Base-by-base conservation (phyloP, 306 rosid genomes). In the Lupinus albus region DNA sequence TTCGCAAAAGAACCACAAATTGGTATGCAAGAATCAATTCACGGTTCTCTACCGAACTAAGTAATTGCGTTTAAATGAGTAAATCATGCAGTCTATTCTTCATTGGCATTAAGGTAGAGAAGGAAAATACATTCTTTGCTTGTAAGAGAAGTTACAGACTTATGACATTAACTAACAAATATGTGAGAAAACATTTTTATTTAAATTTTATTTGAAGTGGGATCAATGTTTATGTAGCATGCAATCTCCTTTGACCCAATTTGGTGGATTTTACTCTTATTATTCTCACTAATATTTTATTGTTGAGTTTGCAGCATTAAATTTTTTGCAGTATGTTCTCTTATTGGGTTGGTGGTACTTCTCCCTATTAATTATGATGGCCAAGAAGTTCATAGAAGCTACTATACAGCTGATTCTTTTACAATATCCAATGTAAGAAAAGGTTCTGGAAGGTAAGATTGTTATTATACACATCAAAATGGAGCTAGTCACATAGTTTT, bases 381-480 rank as follows among this genome's bases (percentile, higher is more conserved):
- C 82, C 76, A 35, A 64, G 71, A 71, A 61, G 78, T 11, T 57
- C 45, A 30, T 13, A 69, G 44, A 48, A 78, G 54, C 38, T 42
- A 71, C 73, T 80, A 80, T 79, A 70, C 96, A 49, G 64, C 82
- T 84, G 95, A 89, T 76, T 70, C 84, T 73, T 89, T 87, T 67
- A 83, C 95, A 33, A 92, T 92, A 69, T 89, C 98, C 61, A 89
- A 93, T 79, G 72, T 93, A 39, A 68, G 53, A 1, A 73, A 48
- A 65, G 95, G 98, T 73, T 92, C 98, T 53, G 47, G 64, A 70
- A 84, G 89, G 94, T 87, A 36, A 75, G 75, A n/a, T n/a, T 78
- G 10, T 65, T 61, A 42, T 67, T 41, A 5, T n/a, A 28, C 25
- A 20, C 25, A 41, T 30, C 38, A 69, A 35, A 52, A 18, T 21